Evolutionary conservation across 805 yeast species (phyloP), one percentile per base, ranked within the genome.

Genomic region (Saccharomyces jurei): DNA sequence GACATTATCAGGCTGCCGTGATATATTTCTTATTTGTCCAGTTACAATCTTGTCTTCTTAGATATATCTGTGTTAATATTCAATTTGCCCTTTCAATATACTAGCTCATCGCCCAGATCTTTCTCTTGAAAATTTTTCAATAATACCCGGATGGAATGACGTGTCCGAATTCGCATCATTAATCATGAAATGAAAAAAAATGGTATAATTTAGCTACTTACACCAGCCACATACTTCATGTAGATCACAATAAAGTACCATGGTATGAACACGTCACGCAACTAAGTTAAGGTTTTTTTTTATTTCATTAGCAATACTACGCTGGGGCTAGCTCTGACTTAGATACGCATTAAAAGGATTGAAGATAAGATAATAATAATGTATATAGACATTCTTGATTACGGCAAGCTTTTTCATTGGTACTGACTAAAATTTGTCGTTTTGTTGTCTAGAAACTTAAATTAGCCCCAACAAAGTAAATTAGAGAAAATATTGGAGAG

Each of bases 1-100:
- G 81, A 72, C 83, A 79, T 79, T 11, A 21, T 51, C 6, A 14
- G 14, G 41, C 6, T 1, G 13, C 6, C 25, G 31, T 41, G 11
- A 26, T 25, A 28, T 6, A 8, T n/a, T 8, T n/a, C 11, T 17
- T 6, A 17, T 9, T 17, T 1, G 22, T 36, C 25, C 6, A n/a
- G 8, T 36, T 6, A 17, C 44, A 17, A 8, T 36, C 9, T 21
- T 36, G 4, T n/a, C 13, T 1, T 9, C 25, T 36, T 36, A 36
- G 44, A 6, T 9, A 17, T 17, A 13, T 36, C 3, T 36, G 11
- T 36, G 8, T 21, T 36, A 25, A 17, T 17, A 8, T 36, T 17
- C 25, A 36, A 4, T 6, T 5, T 17, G 25, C 22, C 3, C 6
- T 28, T 25, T 9, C 9, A 9, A 26, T 28, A 17, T 46, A 6